A percentile compares a stretch with the other conserved stretches of the same genome.
phyloP scores from a whole-genome alignment of 2,329 filamentous ascomycete genomes.

The Pseudocercospora fijiensis region DNA sequence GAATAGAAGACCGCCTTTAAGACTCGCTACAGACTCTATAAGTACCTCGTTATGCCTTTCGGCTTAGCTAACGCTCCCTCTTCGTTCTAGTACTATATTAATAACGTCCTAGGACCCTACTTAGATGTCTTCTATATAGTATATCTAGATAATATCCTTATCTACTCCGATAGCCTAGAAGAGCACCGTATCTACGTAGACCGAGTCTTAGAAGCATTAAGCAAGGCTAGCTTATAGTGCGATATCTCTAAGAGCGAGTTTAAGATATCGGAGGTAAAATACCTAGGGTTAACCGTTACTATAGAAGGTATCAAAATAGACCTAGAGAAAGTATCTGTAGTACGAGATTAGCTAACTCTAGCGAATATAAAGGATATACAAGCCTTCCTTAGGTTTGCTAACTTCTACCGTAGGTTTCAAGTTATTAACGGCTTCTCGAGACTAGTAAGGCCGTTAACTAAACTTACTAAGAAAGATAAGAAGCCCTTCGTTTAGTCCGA shows the following conservation, averaged over 20 bases:
- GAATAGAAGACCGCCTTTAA: conserved; percentile 29
- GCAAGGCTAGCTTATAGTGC: conserved; percentile 10
- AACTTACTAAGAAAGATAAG: neutral
- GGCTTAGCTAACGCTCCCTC: conserved; percentile 25
- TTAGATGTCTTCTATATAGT: conserved; percentile 27
- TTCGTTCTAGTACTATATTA: conserved; percentile 35
- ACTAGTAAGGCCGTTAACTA: neutral
- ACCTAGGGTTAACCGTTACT: conserved; percentile 20
- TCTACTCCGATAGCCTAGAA: conserved; percentile 29
- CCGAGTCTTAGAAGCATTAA: conserved; percentile 7
- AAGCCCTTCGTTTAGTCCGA: neutral
- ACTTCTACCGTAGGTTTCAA: too few relatives aligned
- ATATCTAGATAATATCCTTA: conserved; percentile 38
- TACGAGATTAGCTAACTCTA: neutral
- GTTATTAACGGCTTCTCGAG: neutral
- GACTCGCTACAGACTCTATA: conserved; percentile 28
- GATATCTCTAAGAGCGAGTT: conserved; percentile 22
- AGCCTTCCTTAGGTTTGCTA: too few relatives aligned
- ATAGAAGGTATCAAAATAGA: too few relatives aligned
- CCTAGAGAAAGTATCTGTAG: neutral
- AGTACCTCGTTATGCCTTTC: conserved; percentile 34
- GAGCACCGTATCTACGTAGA: neutral
- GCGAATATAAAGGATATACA: neutral
- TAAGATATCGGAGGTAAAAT: conserved; percentile 22
- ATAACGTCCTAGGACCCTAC: conserved; percentile 21